These are phyloP conservation scores for Uronychia setigera DNA, from an alignment of 73 alveolate genomes.

Conservation along the genomic window DNA sequence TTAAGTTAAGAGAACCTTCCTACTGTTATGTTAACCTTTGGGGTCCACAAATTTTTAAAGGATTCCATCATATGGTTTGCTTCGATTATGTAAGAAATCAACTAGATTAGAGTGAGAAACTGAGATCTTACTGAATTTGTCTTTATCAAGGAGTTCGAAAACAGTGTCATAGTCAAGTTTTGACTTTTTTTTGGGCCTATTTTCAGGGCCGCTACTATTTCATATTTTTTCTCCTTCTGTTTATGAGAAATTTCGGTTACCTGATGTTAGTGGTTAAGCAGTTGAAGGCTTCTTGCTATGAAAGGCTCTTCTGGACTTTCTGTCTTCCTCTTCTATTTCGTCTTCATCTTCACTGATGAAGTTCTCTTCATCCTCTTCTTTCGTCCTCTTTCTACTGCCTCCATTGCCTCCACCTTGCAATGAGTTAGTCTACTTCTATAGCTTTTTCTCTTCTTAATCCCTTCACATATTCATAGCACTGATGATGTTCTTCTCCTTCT, in stretches of 20 bases:
- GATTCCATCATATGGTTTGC: constrained; percentile 80
- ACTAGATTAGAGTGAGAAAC: constrained; percentile 47
- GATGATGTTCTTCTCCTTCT: constrained; percentile 42
- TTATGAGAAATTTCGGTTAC: background rate
- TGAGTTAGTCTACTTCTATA: background rate
- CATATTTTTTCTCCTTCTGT: constrained; percentile 11
- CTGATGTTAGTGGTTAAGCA: no score
- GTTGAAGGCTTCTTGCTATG: no score
- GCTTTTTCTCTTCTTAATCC: background rate
- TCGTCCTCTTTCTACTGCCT: background rate
- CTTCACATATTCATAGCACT: constrained; percentile 28
- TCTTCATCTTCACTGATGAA: constrained; percentile 17
- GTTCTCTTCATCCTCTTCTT: constrained; percentile 21
- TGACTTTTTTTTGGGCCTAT: background rate
- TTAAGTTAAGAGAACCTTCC: background rate
- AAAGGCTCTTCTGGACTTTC: background rate
- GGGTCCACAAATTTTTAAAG: constrained; percentile 89
- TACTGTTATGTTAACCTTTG: constrained; percentile 76
- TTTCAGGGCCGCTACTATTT: constrained; percentile 5
- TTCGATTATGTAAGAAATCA: constrained; percentile 77
- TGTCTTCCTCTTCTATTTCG: background rate
- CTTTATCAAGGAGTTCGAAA: constrained; percentile 45
- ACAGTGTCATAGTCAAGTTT: constrained; percentile 18
- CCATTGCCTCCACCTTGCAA: background rate
- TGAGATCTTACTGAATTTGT: constrained; percentile 18